A percentile compares a stretch with the other conserved stretches of the same genome.
phyloP scores from a whole-genome alignment of 805 yeast genomes.

The Wickerhamomyces hampshirensis region DNA sequence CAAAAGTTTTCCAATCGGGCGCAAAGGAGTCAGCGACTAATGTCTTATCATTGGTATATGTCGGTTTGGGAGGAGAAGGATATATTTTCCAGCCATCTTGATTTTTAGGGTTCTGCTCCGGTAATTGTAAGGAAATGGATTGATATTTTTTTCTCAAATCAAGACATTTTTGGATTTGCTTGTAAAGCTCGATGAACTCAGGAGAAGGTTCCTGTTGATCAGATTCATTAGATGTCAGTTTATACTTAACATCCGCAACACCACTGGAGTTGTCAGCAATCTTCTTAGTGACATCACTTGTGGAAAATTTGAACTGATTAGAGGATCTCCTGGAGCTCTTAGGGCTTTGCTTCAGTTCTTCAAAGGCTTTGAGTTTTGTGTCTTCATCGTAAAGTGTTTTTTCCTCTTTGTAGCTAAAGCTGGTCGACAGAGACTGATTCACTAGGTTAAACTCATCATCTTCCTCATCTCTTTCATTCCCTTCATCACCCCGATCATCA shows the following conservation, averaged over 20 bases:
- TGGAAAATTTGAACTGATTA: conserved; percentile 23
- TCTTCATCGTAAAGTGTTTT: conserved; percentile 59
- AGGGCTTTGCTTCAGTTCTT: conserved; percentile 31
- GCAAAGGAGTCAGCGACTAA: conserved; percentile 36
- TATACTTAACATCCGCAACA: not conserved
- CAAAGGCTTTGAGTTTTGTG: conserved; percentile 58
- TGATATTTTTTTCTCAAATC: conserved; percentile 75
- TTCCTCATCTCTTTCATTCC: conserved; percentile 6
- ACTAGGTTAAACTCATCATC: conserved; percentile 20
- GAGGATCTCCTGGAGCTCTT: conserved; percentile 28
- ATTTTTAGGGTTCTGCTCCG: conserved; percentile 82
- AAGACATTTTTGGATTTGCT: conserved; percentile 61
- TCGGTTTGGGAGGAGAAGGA: conserved; percentile 93
- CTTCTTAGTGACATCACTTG: not conserved
- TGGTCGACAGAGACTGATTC: conserved; percentile 36
- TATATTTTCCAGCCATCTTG: conserved; percentile 67
- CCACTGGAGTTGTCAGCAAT: not conserved
- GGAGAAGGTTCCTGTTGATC: conserved; percentile 42
- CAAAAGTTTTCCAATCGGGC: conserved; percentile 41
- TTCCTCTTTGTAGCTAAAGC: conserved; percentile 64
- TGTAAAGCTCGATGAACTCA: conserved; percentile 60
- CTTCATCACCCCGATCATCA: not conserved
- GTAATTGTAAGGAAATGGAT: conserved; percentile 63
- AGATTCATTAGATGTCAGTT: not conserved
- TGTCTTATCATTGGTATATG: conserved; percentile 73